These are phyloP conservation scores for Aureobasidium sp. DNA, from an alignment of 2,329 filamentous ascomycete species.

Conservation along the genomic window DNA sequence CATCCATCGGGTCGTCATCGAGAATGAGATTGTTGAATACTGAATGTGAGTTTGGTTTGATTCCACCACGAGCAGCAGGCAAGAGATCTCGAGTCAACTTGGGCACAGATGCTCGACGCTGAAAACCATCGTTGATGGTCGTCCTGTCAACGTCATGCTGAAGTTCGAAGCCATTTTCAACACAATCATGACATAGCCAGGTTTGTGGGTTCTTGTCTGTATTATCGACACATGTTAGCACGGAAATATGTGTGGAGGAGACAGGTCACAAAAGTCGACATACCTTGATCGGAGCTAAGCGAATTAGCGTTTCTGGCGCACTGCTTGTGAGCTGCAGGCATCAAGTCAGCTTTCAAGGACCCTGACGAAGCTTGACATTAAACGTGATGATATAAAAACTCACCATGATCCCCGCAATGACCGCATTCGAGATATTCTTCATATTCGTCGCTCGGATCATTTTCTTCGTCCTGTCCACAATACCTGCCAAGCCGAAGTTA, in stretches of 20 bases:
- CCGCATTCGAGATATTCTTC: constrained; percentile 70
- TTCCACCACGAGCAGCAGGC: constrained; percentile 55
- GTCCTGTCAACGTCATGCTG: constrained; percentile 34
- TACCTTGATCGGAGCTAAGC: constrained; percentile 56
- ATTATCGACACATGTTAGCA: constrained; percentile 17
- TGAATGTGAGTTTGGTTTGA: constrained; percentile 63
- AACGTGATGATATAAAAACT: constrained; percentile 30
- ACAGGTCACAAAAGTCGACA: constrained; percentile 19
- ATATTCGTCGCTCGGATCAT: constrained; percentile 73
- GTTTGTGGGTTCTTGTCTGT: constrained; percentile 40
- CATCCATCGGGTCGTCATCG: constrained; percentile 65
- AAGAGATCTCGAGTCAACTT: constrained; percentile 60
- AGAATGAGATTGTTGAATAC: constrained; percentile 66
- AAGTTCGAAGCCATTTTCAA: constrained; percentile 37
- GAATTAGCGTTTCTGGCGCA: constrained; percentile 68
- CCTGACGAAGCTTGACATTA: constrained; percentile 20
- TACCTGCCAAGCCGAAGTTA: constrained; percentile 48
- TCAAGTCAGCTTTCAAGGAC: constrained; percentile 33
- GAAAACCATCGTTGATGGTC: constrained; percentile 32
- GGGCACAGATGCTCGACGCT: constrained; percentile 51
- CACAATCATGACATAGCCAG: constrained; percentile 55
- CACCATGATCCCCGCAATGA: constrained; percentile 75
- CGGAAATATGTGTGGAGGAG: neutral
- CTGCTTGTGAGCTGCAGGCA: constrained; percentile 71
- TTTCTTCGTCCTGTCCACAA: constrained; percentile 72